phyloP scores from a whole-genome alignment of 176 grass and related monocot genomes.

The Hyparrhenia diplandra region DNA sequence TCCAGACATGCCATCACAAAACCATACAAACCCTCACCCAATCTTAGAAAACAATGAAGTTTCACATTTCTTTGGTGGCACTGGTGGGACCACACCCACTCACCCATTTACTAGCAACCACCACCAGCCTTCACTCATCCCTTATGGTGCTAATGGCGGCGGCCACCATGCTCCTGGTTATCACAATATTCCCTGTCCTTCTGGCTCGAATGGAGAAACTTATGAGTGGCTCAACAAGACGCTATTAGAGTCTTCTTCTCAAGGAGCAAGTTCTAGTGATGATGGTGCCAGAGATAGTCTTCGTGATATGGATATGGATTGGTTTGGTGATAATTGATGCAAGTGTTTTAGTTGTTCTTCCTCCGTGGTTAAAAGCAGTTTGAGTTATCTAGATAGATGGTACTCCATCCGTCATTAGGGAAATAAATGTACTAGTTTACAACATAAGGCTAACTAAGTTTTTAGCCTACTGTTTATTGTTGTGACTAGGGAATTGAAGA shows the following conservation, averaged over 20 bases:
- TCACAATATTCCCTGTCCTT: background rate
- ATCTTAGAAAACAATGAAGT: background rate
- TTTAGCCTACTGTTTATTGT: background rate
- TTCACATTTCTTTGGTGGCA: background rate
- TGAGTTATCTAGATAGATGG: background rate
- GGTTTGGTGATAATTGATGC: background rate
- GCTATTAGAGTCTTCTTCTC: background rate
- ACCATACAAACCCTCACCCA: background rate
- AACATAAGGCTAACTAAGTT: background rate
- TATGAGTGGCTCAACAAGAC: background rate
- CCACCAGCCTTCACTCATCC: background rate
- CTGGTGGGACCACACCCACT: background rate
- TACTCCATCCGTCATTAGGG: background rate
- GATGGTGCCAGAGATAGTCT: background rate
- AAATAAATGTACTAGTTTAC: background rate
- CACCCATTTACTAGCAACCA: background rate
- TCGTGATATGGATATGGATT: background rate
- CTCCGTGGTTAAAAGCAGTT: background rate
- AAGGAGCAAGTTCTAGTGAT: background rate
- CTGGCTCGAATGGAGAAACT: background rate
- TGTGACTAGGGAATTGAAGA: background rate
- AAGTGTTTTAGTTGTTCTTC: background rate
- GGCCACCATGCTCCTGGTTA: background rate
- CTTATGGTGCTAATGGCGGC: background rate
- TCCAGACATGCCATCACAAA: background rate